A percentile compares a stretch with the other conserved stretches of the same genome.
These are phyloP conservation scores for Firmiana major DNA, from an alignment of 345 rosid species.

Conservation along the genomic window DNA sequence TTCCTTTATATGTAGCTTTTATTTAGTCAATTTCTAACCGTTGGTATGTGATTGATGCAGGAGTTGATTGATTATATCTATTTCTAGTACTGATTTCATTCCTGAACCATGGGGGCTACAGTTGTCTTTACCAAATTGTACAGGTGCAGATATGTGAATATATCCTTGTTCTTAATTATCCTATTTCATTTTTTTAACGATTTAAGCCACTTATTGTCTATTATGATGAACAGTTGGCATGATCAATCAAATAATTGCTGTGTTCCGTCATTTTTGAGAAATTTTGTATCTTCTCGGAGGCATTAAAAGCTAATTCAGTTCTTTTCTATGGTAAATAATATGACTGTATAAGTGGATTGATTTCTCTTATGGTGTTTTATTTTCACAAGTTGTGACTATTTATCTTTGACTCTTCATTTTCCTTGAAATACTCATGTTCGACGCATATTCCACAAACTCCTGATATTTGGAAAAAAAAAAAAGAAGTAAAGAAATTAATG, in stretches of 20 bases:
- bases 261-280: slow-evolving; percentile 22
- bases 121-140: slow-evolving; percentile 4
- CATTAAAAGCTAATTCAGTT: slow-evolving; percentile 9
- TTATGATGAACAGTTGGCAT: slow-evolving; percentile 16
- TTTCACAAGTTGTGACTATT: background rate
- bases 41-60: slow-evolving; percentile 23
- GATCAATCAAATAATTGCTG: slow-evolving; percentile 14
- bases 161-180: background rate
- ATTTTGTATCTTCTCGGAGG: slow-evolving; percentile 23
- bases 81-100: background rate
- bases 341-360: background rate
- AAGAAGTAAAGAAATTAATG: too few species aligned
- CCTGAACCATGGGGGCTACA: background rate
- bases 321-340: background rate
- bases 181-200: background rate
- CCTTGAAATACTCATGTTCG: background rate
- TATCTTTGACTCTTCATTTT: background rate
- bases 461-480: background rate
- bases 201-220: slow-evolving; percentile 11
- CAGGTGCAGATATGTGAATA: slow-evolving; percentile 32
- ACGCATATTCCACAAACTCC: background rate
- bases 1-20: background rate
- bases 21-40: slow-evolving; percentile 2
- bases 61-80: slow-evolving; percentile 20
- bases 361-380: background rate